phyloP scores from a whole-genome alignment of 495 filamentous ascomycete genomes.

The Rhypophila decipiens region DNA sequence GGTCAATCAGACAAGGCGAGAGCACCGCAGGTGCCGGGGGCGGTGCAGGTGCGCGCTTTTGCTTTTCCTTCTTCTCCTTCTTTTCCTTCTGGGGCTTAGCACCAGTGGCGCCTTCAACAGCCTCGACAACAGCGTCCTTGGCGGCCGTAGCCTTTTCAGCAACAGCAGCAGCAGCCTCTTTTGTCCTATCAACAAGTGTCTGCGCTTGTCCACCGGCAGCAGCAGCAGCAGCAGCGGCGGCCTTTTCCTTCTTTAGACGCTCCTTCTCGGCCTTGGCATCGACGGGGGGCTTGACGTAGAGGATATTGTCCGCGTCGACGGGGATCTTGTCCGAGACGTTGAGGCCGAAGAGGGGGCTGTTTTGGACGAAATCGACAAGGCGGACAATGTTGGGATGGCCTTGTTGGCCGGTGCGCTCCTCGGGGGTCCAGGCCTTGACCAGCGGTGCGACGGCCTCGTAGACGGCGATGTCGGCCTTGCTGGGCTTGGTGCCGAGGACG shows the following conservation, averaged over 20 bases:
- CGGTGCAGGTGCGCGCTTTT: conserved; percentile 67
- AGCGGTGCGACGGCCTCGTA: conserved; percentile 75
- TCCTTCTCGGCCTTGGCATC: conserved; percentile 87
- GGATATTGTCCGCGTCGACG: conserved; percentile 72
- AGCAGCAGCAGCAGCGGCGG: conserved; percentile 38
- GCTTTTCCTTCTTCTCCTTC: conserved; percentile 59
- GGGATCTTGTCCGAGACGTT: conserved; percentile 66
- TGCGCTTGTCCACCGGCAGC: conserved; percentile 32
- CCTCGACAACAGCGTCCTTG: conserved; percentile 26
- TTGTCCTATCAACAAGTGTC: conserved; percentile 46
- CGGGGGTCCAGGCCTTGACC: conserved; percentile 73
- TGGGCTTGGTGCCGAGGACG: conserved; percentile 82
- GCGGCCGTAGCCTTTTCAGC: conserved; percentile 43
- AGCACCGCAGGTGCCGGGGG: conserved; percentile 62
- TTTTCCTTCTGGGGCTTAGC: conserved; percentile 17
- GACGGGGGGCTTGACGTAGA: conserved; percentile 72
- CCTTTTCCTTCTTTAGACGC: conserved; percentile 81
- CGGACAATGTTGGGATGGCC: conserved; percentile 90
- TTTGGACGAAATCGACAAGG: conserved; percentile 90
- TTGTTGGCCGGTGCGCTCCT: conserved; percentile 85
- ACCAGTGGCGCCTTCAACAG: conserved; percentile 13
- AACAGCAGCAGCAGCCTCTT: conserved; percentile 37
- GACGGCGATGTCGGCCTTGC: conserved; percentile 79
- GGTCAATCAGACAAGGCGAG: conserved; percentile 81
- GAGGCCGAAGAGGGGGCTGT: conserved; percentile 69